Conservation (phyloP, 345 rosid genomes). For the Hibiscus trionum region DNA sequence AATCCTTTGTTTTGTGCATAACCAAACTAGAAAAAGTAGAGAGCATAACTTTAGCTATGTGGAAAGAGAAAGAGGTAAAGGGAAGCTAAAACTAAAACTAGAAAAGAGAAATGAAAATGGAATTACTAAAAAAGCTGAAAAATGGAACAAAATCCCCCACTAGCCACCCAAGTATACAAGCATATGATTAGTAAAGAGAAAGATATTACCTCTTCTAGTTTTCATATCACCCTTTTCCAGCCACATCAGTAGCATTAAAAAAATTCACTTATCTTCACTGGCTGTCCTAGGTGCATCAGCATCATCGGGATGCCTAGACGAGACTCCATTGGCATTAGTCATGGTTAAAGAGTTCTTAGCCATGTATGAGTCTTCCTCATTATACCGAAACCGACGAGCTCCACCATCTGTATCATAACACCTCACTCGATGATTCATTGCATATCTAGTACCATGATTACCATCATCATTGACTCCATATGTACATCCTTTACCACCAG, state of each 20-base stretch:
- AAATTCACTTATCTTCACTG: constrained; percentile 1
- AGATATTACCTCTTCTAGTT: neutral
- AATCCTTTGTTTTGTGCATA: neutral
- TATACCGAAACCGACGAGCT: constrained; percentile 14
- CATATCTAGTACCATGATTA: constrained; percentile 23
- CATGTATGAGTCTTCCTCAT: constrained; percentile 14
- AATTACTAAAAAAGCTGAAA: neutral
- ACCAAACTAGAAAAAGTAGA: neutral
- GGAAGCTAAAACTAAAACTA: neutral
- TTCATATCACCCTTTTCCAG: neutral
- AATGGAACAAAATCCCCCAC: neutral
- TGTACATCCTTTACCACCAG: constrained; percentile 19
- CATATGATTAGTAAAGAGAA: neutral
- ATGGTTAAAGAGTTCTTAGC: constrained; percentile 11
- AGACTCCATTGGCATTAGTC: constrained; percentile 2
- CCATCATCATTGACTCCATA: constrained; percentile 28
- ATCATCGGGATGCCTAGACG: neutral
- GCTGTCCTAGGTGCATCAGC: neutral
- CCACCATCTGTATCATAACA: constrained; percentile 18
- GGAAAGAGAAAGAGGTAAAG: neutral
- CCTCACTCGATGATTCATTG: constrained; percentile 21
- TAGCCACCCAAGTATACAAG: neutral
- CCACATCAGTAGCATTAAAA: no score
- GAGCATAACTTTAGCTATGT: neutral
- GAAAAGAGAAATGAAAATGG: neutral